phyloP scores from a whole-genome alignment of 1,139 yeast species.

The Magnusiomyces magnusii region DNA sequence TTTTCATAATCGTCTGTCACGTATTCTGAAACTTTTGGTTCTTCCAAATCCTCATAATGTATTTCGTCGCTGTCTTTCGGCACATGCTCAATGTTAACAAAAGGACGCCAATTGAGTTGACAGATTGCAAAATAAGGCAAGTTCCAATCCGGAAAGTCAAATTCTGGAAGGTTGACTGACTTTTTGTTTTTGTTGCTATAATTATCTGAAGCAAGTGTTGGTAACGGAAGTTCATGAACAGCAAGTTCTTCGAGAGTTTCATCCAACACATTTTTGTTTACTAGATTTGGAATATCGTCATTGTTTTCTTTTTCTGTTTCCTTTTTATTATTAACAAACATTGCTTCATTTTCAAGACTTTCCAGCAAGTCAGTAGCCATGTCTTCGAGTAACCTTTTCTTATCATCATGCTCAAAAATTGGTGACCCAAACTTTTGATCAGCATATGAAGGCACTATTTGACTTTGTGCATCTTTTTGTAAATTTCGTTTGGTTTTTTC shows the following conservation, averaged over 20 bases:
- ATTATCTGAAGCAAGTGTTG: slow-evolving; percentile 1
- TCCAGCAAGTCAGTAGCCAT: background rate
- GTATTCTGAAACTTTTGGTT: background rate
- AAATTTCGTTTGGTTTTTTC: background rate
- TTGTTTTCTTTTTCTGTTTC: background rate
- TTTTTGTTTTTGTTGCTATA: background rate
- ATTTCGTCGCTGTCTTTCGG: background rate
- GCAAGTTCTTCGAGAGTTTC: slow-evolving; percentile 7
- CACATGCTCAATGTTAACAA: background rate
- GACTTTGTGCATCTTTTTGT: background rate
- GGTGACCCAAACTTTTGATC: background rate
- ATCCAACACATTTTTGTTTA: slow-evolving; percentile 1
- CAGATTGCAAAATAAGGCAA: slow-evolving; percentile 8
- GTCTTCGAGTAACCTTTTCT: background rate
- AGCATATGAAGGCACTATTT: background rate
- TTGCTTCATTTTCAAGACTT: background rate
- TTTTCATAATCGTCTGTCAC: background rate
- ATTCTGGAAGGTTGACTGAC: slow-evolving; percentile 4
- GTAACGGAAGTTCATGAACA: slow-evolving; percentile 11
- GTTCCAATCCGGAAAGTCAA: slow-evolving; percentile 12
- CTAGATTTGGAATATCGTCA: slow-evolving; percentile 1
- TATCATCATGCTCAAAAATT: background rate
- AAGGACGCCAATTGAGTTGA: slow-evolving; percentile 15
- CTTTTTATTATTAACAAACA: background rate
- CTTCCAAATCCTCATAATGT: background rate